Base-by-base conservation (phyloP, 2,329 filamentous ascomycete species). In the Colletotrichum eleusines region DNA sequence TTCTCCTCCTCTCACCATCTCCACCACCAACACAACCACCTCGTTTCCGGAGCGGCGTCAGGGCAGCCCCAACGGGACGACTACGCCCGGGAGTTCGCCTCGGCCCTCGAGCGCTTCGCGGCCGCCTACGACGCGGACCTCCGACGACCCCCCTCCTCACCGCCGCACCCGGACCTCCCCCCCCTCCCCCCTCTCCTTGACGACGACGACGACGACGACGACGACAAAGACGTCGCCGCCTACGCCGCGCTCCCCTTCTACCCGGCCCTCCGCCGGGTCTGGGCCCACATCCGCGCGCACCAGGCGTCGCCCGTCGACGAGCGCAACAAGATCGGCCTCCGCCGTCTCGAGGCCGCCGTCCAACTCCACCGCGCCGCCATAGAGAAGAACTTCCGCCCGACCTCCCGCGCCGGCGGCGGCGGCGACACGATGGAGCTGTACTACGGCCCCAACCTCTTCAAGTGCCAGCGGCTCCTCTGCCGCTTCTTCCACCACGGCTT, bases 401-500 rank as follows among this genome's bases (percentile, higher is more conserved):
- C 6, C 11, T 12, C 58, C 1, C 20, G 16, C 11, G 50, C 57
- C 16, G 12, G 26, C 8, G 14, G n/a, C 20, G 14, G 26, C n/a
- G 2, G 26, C 28, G 58, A 73, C 1, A 66, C 38, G 0, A 60
- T 78, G 12, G 20, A 73, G 66, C 57, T 74, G 33, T 80, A 78
- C 51, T 84, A 85, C 66, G 83, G 84, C 6, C 40, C 72, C 5
- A 78, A 77, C 11, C 55, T 77, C 12, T 85, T 78, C 77, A 85
- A 85, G 66, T 85, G 84, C 73, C 69, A 75, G 2, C 79, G 77
- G n/a, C 76, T 81, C 12, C 79, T 75, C 2, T 85, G 84, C 74
- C 76, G 75, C 14, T 83, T 79, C 75, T 86, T 85, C 73, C 77
- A 83, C 54, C 76, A 82, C 50, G 84, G 84, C 0, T 85, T 84